A percentile compares a stretch with the other conserved stretches of the same genome.
Conservation (phyloP, 2,329 filamentous ascomycete species). For the Stagonosporopsis rhizophila region DNA sequence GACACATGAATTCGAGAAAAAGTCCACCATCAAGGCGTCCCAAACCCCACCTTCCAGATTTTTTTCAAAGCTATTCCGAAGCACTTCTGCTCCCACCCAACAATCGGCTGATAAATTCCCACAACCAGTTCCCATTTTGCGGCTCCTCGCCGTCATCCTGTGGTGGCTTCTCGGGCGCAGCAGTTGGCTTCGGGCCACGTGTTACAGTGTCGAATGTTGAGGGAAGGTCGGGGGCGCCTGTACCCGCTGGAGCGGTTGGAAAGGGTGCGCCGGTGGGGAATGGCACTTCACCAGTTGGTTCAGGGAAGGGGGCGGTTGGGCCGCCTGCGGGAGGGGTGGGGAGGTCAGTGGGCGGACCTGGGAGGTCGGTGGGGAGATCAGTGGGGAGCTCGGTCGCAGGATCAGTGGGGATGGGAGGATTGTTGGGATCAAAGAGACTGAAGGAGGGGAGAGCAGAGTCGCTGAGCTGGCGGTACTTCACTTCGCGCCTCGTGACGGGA, state of each 20-base stretch:
- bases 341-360: neutral
- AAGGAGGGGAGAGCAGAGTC: slow-evolving; percentile 19
- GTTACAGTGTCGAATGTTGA: slow-evolving; percentile 20
- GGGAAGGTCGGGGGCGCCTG: slow-evolving; percentile 3
- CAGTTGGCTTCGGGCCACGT: slow-evolving; percentile 22
- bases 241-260: slow-evolving; percentile 9
- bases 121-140: slow-evolving; percentile 9
- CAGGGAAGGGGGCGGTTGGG: neutral
- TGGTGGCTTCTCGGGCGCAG: slow-evolving; percentile 7
- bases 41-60: too few relatives aligned
- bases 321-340: neutral
- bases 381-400: slow-evolving; percentile 2
- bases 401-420: neutral
- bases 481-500: neutral
- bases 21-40: neutral
- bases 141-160: slow-evolving; percentile 5
- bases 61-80: neutral
- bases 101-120: neutral
- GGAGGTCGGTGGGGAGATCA: neutral
- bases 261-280: slow-evolving; percentile 10
- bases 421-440: slow-evolving; percentile 18
- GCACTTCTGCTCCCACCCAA: neutral
- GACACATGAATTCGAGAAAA: too few relatives aligned
- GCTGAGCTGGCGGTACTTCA: slow-evolving; percentile 15
- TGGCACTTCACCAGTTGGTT: neutral